Conservation (phyloP, 176 grass and related monocot genomes). For the Dactylis glomerata region DNA sequence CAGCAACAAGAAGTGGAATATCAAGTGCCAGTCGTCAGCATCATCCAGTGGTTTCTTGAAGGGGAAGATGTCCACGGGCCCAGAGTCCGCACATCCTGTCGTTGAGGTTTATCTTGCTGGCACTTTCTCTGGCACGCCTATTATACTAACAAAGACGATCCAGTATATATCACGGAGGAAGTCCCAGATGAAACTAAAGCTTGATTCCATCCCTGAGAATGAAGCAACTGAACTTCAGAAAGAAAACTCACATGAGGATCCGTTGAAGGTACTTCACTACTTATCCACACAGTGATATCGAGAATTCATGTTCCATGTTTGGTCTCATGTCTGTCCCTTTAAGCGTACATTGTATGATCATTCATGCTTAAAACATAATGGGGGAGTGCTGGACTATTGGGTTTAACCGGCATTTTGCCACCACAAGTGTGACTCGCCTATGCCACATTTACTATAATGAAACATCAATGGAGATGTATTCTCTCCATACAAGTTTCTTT, state of each 20-base stretch:
- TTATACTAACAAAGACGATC: conserved; percentile 81
- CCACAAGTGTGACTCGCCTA: background rate
- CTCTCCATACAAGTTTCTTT: background rate
- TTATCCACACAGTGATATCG: background rate
- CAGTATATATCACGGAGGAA: conserved; percentile 75
- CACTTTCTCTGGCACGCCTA: conserved; percentile 72
- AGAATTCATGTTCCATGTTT: background rate
- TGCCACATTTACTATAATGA: background rate
- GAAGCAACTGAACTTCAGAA: conserved; percentile 66
- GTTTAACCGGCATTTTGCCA: background rate
- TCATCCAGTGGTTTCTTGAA: conserved; percentile 58
- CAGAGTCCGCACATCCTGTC: conserved; percentile 48
- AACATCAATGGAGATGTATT: background rate
- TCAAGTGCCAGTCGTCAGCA: conserved; percentile 59
- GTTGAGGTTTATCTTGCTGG: conserved; percentile 90
- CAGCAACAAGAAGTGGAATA: conserved; percentile 72
- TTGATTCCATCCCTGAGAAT: conserved; percentile 79
- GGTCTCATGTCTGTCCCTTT: background rate
- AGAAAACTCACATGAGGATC: conserved; percentile 40
- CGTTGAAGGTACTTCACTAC: conserved; percentile 50
- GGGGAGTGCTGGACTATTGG: background rate
- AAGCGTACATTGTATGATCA: background rate
- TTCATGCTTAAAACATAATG: background rate
- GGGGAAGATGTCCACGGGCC: conserved; percentile 39
- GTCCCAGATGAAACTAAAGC: conserved; percentile 56